A percentile compares a stretch with the other conserved stretches of the same genome.
phyloP scores from a whole-genome alignment of 169 alveolate species.

The Cryptosporidium xiaoi region DNA sequence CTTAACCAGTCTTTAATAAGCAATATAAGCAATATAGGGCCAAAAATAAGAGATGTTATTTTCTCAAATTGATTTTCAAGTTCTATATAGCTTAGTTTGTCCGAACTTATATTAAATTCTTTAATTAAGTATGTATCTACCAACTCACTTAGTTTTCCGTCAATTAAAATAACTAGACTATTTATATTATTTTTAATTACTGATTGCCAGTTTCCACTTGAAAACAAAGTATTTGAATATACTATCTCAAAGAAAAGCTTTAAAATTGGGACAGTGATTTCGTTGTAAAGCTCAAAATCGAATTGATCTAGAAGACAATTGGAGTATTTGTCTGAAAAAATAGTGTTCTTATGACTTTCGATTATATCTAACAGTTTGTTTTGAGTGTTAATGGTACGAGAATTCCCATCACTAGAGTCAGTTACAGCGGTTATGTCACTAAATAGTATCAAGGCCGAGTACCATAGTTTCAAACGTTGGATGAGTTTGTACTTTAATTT shows the following conservation, averaged over 20 bases:
- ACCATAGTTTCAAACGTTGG: conserved; percentile 9
- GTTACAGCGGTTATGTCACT: neutral
- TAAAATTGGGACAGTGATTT: conserved; percentile 7
- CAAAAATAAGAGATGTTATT: conserved; percentile 38
- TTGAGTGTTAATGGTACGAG: too few species aligned
- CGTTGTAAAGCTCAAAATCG: conserved; percentile 24
- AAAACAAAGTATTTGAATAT: neutral
- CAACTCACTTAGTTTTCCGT: neutral
- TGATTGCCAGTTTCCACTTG: neutral
- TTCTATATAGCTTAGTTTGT: neutral
- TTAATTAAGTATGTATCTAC: neutral
- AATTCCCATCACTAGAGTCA: neutral
- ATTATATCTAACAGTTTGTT: too few species aligned
- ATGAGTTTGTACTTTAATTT: conserved; percentile 13
- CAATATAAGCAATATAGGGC: conserved; percentile 10
- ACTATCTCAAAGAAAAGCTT: neutral
- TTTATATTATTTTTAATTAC: conserved; percentile 7
- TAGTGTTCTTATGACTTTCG: too few species aligned
- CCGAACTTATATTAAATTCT: neutral
- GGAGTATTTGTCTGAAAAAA: too few species aligned
- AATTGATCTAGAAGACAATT: neutral
- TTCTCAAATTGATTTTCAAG: conserved; percentile 31
- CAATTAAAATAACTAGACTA: neutral
- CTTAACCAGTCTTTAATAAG: conserved; percentile 35
- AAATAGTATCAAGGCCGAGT: conserved; percentile 4